phyloP scores from a whole-genome alignment of 2,329 filamentous ascomycete genomes.

The Cryphonectria carpinicola region DNA sequence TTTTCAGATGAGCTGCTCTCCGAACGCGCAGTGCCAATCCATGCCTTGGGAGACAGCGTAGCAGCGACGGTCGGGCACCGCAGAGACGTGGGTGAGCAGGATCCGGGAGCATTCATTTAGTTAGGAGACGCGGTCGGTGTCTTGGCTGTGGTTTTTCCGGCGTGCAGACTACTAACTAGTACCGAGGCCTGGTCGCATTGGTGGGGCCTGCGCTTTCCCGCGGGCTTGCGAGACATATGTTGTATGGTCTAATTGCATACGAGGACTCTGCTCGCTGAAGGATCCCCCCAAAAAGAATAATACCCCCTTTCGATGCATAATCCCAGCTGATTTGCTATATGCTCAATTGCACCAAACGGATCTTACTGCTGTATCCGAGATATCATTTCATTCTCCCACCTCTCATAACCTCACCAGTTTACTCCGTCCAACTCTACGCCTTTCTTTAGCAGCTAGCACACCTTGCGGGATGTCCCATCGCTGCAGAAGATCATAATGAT shows the following conservation, averaged over 20 bases:
- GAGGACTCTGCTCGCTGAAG: background rate
- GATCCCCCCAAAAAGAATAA: too few species aligned
- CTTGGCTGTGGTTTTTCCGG: background rate
- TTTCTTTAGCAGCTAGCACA: background rate
- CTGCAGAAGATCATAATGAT: conserved; percentile 36
- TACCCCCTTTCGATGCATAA: background rate
- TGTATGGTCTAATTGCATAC: background rate
- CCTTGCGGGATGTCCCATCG: background rate
- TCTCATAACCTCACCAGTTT: background rate
- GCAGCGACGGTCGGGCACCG: background rate
- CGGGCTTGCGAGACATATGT: background rate
- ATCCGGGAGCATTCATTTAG: background rate
- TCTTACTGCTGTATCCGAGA: background rate
- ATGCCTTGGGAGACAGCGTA: background rate
- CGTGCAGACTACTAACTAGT: background rate
- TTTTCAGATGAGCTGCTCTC: background rate
- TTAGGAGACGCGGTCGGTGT: background rate
- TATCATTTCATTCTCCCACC: background rate
- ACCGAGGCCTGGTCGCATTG: background rate
- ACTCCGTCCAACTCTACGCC: background rate
- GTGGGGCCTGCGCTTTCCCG: background rate
- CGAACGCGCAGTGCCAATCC: background rate
- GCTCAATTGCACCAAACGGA: background rate
- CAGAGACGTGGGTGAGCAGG: background rate
- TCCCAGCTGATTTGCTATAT: background rate